Evolutionary conservation across 2,329 filamentous ascomycete species (phyloP), one percentile per base, ranked within the genome.

Genomic region (Gnomoniopsis sp.): DNA sequence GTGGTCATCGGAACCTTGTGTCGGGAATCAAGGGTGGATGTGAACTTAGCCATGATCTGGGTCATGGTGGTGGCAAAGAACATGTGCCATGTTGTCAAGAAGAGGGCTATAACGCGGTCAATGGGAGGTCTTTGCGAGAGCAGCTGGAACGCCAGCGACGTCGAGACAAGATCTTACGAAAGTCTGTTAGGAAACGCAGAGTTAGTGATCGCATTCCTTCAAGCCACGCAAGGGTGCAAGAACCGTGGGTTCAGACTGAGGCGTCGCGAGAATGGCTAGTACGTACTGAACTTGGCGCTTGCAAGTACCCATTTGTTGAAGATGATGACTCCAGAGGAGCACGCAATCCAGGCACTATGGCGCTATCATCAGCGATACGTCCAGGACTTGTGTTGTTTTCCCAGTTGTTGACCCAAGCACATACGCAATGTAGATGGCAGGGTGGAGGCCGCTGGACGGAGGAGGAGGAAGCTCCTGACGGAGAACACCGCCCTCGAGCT

Each of bases 301-400:
- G 92, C 87, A 62, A 96, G 82, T 68, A 96, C 90, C 85, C 90
- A 95, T 83, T 97, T 97, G 86, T 97, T 96, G 87, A 96, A 96
- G 63, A 96, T 81, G 72, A 96, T 96, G 70, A 96, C 91, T 68
- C 87, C 89, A 53, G 91, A 95, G 68, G 89, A 93, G 72, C 96
- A 82, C 61, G 87, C 80, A 70, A 97, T 96, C 93, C 93, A 97
- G 66, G 86, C 80, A 67, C 91, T 96, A 72, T 43, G 64, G 6
- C 33, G n/a, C 23, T 38, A 30, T 21, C 17, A 23, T 62, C 21
- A 62, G 60, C 41, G 51, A 22, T 11, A 3, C 17, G 41, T 23
- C 34, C 17, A 14, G 17, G 21, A n/a, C 49, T 19, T 23, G 11
- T 38, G 23, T 6, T 34, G 38, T 19, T 43, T 22, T 6, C n/a